A percentile compares a stretch with the other conserved stretches of the same genome.
Conservation (phyloP, 768 basidiomycete species). For the Russula foetens region DNA sequence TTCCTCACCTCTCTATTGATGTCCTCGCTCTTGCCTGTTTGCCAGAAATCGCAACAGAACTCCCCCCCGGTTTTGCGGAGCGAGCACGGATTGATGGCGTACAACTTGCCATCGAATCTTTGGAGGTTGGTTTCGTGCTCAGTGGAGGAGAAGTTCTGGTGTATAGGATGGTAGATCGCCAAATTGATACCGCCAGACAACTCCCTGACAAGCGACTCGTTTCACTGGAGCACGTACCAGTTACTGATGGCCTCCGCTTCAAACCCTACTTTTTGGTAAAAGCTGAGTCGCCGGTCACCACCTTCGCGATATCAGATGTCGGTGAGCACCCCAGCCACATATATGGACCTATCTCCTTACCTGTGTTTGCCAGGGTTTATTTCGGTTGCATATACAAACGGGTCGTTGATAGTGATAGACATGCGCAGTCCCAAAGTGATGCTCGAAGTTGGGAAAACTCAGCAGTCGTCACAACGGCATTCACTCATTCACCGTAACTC, state of each 20-base stretch:
- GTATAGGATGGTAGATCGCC: constrained; percentile 31
- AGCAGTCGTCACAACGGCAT: constrained; percentile 32
- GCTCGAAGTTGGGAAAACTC: constrained; percentile 37
- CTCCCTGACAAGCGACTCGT: constrained; percentile 43
- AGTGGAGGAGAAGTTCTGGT: constrained; percentile 50
- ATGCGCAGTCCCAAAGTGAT: constrained; percentile 68
- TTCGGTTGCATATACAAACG: constrained; percentile 58
- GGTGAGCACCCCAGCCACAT: constrained; percentile 37
- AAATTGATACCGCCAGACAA: constrained; percentile 18
- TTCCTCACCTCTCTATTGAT: constrained; percentile 56
- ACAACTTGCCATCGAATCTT: constrained; percentile 44
- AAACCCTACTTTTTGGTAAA: constrained; percentile 54
- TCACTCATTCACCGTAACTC: constrained; percentile 30
- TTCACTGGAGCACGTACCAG: constrained; percentile 41
- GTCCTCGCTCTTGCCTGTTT: constrained; percentile 21
- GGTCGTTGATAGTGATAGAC: constrained; percentile 56
- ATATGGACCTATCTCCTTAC: neutral
- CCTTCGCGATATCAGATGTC: constrained; percentile 61
- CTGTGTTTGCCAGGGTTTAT: constrained; percentile 51
- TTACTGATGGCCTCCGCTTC: constrained; percentile 37
- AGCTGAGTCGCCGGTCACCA: constrained; percentile 39
- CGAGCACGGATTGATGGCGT: constrained; percentile 36
- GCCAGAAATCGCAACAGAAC: constrained; percentile 23
- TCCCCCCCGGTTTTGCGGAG: constrained; percentile 21
- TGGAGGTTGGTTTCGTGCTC: constrained; percentile 50